A percentile compares a stretch with the other conserved stretches of the same genome.
These are phyloP conservation scores for Cylindricascospora bacillispora DNA, from an alignment of 1,139 yeast species.

Conservation along the genomic window DNA sequence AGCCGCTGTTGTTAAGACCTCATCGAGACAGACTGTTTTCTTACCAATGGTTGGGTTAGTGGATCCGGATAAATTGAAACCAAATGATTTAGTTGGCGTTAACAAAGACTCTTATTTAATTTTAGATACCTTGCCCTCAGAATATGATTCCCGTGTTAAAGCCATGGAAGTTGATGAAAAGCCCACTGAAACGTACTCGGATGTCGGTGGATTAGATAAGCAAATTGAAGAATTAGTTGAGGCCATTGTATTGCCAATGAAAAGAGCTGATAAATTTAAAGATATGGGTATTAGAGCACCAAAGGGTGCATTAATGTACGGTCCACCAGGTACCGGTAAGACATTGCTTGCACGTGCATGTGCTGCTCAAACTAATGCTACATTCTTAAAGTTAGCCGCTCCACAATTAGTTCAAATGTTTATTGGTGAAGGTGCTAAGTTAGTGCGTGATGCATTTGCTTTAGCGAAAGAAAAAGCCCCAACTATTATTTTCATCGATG, in stretches of 20 bases:
- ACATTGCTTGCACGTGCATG: slow-evolving; percentile 95
- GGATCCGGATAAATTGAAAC: slow-evolving; percentile 76
- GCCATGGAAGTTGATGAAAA: slow-evolving; percentile 99
- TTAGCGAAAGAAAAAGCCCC: slow-evolving; percentile 98
- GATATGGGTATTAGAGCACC: slow-evolving; percentile 87
- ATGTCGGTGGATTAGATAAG: slow-evolving; percentile 95
- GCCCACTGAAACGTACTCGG: slow-evolving; percentile 93
- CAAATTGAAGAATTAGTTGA: slow-evolving; percentile 96
- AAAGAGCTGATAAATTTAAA: slow-evolving; percentile 92
- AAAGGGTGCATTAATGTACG: slow-evolving; percentile 97
- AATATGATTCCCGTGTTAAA: slow-evolving; percentile 92
- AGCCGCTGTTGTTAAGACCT: slow-evolving; percentile 94
- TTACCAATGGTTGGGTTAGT: slow-evolving; percentile 93
- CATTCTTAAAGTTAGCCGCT: slow-evolving; percentile 90
- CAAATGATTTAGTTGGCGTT: slow-evolving; percentile 95
- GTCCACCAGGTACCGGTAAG: slow-evolving; percentile 99
- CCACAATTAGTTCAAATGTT: slow-evolving; percentile 99
- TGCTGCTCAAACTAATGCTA: slow-evolving; percentile 99
- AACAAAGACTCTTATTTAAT: slow-evolving; percentile 92
- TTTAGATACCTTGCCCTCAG: slow-evolving; percentile 90
- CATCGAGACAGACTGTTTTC: slow-evolving; percentile 94
- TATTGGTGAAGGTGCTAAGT: slow-evolving; percentile 97
- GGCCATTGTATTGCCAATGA: slow-evolving; percentile 97
- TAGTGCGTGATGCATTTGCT: slow-evolving; percentile 97
- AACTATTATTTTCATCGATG: slow-evolving; percentile 93